Base-by-base conservation (phyloP, 495 filamentous ascomycete species). In the Aspergillus nanangensis region DNA sequence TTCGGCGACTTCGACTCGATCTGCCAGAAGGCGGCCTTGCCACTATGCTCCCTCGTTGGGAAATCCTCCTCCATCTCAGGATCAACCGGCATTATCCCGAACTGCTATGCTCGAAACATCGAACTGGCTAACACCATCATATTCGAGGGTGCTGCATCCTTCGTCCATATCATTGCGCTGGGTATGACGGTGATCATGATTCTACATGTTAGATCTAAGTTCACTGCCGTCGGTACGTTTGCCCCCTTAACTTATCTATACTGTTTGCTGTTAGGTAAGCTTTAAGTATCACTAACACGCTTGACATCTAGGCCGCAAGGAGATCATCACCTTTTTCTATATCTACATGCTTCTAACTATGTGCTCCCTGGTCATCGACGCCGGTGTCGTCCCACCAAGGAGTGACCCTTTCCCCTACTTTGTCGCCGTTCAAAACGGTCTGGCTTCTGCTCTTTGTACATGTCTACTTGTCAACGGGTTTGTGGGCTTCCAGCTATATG, bases 281-380 rank as follows among this genome's bases (percentile, higher is more conserved):
- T n/a, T n/a, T n/a, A n/a, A n/a, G n/a, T n/a, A n/a, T n/a, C n/a
- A 35, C 13, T 18, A 15, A 34, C 21, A 33, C 18, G 18, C 9
- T 20, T 23, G 34, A 32, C 40, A 5, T 20, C 41, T 29, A 96
- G 92, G 93, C 48, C 91, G 93, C 55, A 97, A 96, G 74, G 93
- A 99, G 68, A 97, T 99, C 65, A 87, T 87, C 31, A 86, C 84
- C 8, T 96, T 99, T 76, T 99, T 99, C 76, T 96, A 96, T 71
- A 77, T 96, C 57, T 97, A 90, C 75, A 83, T 96, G 79, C 70
- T 88, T 25, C 76, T 97, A 20, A 95, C 93, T 2, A 81, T 94
- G 65, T 76, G 80, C 53, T 96, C 93, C 4, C 81, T 99, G 44
- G 78, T 90, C 59, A 81, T 99, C 61, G 93, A 99, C 63, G 86